Evolutionary conservation across 2,329 filamentous ascomycete genomes (phyloP).

Genomic region (Pseudocercospora eumusae): DNA sequence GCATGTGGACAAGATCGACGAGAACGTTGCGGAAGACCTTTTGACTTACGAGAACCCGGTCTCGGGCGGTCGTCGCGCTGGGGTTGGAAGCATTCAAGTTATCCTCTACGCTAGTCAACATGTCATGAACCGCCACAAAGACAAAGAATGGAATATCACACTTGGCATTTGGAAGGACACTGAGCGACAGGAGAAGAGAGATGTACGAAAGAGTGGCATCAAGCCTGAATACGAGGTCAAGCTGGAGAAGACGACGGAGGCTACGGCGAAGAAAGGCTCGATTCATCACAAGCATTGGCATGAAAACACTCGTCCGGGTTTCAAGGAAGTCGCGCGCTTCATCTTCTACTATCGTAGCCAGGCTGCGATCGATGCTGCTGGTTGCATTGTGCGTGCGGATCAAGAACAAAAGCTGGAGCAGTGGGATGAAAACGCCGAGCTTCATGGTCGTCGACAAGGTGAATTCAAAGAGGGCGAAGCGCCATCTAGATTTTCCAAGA

Average conservation of each 20-base stretch:
- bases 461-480: not conserved
- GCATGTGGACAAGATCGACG: conserved; percentile 16
- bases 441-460: not conserved
- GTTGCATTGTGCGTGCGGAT: conserved; percentile 21
- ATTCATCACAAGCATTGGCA: conserved; percentile 27
- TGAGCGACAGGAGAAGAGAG: not conserved
- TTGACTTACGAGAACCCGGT: conserved; percentile 2
- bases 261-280: conserved; percentile 19
- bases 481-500: not conserved
- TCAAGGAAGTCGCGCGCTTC: conserved; percentile 44
- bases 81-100: conserved; percentile 29
- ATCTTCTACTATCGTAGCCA: conserved; percentile 46
- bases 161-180: conserved; percentile 26
- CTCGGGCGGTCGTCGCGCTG: conserved; percentile 10
- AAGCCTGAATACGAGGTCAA: conserved; percentile 28
- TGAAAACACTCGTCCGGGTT: conserved; percentile 36
- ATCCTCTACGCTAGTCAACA: conserved; percentile 26
- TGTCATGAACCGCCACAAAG: conserved; percentile 19
- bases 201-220: conserved; percentile 29
- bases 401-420: conserved; percentile 21
- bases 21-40: not conserved
- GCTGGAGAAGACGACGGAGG: conserved; percentile 18
- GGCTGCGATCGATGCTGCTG: conserved; percentile 29
- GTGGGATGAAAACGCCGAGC: not conserved
- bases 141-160: conserved; percentile 23